Conservation (phyloP, 1,139 yeast genomes). For the Candida tropicalis region DNA sequence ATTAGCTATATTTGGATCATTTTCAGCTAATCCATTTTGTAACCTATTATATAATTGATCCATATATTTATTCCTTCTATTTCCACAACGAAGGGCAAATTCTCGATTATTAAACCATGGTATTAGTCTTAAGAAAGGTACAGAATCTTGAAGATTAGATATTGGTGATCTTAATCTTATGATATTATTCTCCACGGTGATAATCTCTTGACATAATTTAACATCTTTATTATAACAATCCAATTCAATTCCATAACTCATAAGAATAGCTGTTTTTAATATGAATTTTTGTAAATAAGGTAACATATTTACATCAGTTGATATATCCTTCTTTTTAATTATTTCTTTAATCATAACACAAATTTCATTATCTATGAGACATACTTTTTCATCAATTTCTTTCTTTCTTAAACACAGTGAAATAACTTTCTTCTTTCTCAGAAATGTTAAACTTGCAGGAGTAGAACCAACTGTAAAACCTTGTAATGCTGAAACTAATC, state of each 20-base stretch:
- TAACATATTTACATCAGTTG: constrained; percentile 38
- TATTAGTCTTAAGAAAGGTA: constrained; percentile 51
- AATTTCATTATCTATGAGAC: constrained; percentile 13
- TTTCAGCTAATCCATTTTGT: constrained; percentile 16
- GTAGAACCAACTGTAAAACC: constrained; percentile 79
- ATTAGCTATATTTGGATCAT: constrained; percentile 19
- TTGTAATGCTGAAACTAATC: constrained; percentile 60
- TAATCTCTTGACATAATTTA: constrained; percentile 52
- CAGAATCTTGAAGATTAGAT: constrained; percentile 61
- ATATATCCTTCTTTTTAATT: constrained; percentile 24
- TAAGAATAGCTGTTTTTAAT: constrained; percentile 54
- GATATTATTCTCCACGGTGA: constrained; percentile 64
- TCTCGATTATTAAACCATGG: constrained; percentile 36
- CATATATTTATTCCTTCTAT: constrained; percentile 60
- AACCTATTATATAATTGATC: constrained; percentile 25
- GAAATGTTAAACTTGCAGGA: constrained; percentile 61
- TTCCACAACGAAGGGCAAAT: constrained; percentile 30
- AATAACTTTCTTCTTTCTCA: constrained; percentile 55
- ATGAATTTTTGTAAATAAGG: constrained; percentile 54
- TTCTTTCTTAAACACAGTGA: constrained; percentile 50
- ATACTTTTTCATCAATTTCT: constrained; percentile 43
- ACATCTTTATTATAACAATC: constrained; percentile 45
- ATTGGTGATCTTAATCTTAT: constrained; percentile 65
- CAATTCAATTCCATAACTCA: constrained; percentile 63
- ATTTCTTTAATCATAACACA: constrained; percentile 27